Evolutionary conservation across 2,329 filamentous ascomycete species (phyloP).

Genomic region (Colletotrichum chlorophyti): DNA sequence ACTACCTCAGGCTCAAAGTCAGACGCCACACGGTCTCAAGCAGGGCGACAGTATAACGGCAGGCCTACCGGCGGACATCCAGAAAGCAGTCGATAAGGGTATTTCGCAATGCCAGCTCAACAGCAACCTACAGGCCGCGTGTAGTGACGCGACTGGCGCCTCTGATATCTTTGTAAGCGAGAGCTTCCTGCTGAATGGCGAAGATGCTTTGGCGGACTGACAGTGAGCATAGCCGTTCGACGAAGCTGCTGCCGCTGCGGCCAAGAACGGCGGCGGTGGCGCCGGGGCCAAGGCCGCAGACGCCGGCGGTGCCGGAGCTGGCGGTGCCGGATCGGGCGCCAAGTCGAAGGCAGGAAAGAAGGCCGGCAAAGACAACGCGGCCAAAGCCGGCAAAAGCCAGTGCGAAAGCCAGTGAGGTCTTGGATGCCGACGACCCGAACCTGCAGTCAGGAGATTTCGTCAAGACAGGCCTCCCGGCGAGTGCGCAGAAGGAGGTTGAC

Average conservation of each 20-base stretch:
- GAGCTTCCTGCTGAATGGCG: too few relatives aligned
- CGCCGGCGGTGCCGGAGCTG: too few relatives aligned
- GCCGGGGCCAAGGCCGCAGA: too few relatives aligned
- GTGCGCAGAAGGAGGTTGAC: not conserved
- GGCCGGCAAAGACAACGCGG: too few relatives aligned
- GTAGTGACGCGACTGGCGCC: not conserved
- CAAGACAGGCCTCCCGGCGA: not conserved
- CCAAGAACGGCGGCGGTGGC: too few relatives aligned
- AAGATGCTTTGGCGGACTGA: too few relatives aligned
- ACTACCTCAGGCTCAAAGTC: not conserved
- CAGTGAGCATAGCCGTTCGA: too few relatives aligned
- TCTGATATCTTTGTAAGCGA: not conserved
- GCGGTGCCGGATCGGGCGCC: not conserved
- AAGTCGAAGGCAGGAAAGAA: not conserved
- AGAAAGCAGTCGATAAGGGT: not conserved
- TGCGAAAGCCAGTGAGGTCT: not conserved
- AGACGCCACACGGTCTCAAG: not conserved
- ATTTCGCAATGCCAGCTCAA: not conserved
- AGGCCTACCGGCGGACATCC: not conserved
- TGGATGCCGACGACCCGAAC: not conserved
- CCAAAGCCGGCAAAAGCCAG: conserved; percentile 2
- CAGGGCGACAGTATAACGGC: not conserved
- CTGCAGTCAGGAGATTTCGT: not conserved
- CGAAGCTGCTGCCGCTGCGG: too few relatives aligned
- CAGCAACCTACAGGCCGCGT: not conserved